Evolutionary conservation across 345 rosid species (phyloP).

Genomic region (Arabis alpina): DNA sequence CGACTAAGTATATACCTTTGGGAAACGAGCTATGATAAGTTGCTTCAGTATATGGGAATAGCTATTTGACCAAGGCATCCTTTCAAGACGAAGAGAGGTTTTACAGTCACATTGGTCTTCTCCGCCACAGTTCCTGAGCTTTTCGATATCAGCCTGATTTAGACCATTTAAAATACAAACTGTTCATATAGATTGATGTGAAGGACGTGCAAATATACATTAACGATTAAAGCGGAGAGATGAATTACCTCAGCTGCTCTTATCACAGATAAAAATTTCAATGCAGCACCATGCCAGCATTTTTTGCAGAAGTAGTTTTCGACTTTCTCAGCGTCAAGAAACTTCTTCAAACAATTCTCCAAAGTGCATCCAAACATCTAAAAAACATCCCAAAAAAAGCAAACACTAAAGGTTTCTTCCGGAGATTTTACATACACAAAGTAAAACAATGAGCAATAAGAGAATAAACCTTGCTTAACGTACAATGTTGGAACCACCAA

Average conservation of each 20-base stretch:
- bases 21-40: constrained; percentile 65
- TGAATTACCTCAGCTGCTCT: constrained; percentile 57
- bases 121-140: constrained; percentile 55
- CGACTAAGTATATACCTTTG: too few relatives aligned
- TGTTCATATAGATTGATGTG: neutral
- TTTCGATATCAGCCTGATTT: constrained; percentile 56
- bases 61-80: constrained; percentile 76
- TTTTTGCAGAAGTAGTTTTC: constrained; percentile 71
- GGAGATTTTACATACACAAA: neutral
- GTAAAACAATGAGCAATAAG: constrained; percentile 25
- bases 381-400: constrained; percentile 1
- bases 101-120: constrained; percentile 70
- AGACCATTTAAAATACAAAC: constrained; percentile 10
- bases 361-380: constrained; percentile 67
- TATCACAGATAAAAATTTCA: constrained; percentile 53
- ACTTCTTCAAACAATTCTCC: constrained; percentile 75
- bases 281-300: constrained; percentile 88
- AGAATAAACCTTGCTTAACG: constrained; percentile 59
- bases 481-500: constrained; percentile 71
- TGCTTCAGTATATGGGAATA: constrained; percentile 62
- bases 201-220: neutral
- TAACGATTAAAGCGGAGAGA: neutral
- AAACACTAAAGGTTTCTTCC: neutral
- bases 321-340: constrained; percentile 59
- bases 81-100: constrained; percentile 47